Conservation (phyloP, 2,329 filamentous ascomycete species). For the Monilinia fructigena region DNA sequence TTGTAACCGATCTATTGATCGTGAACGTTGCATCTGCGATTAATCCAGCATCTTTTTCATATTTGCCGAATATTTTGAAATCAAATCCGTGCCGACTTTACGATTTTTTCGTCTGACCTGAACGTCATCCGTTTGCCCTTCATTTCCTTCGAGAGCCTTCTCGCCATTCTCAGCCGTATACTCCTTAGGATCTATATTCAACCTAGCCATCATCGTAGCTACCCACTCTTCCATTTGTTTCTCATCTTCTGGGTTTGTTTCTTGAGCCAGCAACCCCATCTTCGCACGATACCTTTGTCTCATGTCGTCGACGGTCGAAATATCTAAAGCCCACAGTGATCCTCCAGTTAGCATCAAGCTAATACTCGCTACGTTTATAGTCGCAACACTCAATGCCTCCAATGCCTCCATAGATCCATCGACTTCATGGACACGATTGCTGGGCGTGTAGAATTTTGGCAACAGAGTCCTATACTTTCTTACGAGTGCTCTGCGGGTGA, state of each 20-base stretch:
- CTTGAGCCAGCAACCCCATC: constrained; percentile 42
- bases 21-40: not conserved
- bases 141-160: not conserved
- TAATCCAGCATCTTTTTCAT: not conserved
- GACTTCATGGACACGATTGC: constrained; percentile 53
- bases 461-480: constrained; percentile 60
- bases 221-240: constrained; percentile 62
- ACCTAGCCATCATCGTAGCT: constrained; percentile 58
- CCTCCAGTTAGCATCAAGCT: constrained; percentile 74
- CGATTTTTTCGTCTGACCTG: constrained; percentile 21
- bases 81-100: constrained; percentile 11
- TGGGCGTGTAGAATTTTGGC: constrained; percentile 71
- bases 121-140: constrained; percentile 16
- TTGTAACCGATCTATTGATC: not conserved
- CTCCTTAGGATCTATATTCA: constrained; percentile 45
- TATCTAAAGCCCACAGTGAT: constrained; percentile 72
- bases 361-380: constrained; percentile 77
- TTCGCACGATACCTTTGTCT: constrained; percentile 50
- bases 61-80: not conserved
- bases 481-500: constrained; percentile 69
- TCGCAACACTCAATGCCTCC: constrained; percentile 82
- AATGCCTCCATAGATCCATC: constrained; percentile 71
- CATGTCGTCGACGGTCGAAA: constrained; percentile 67
- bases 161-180: constrained; percentile 19
- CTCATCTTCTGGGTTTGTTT: constrained; percentile 53